Conservation (phyloP, 2,329 filamentous ascomycete genomes). For the Venturia pyrina region DNA sequence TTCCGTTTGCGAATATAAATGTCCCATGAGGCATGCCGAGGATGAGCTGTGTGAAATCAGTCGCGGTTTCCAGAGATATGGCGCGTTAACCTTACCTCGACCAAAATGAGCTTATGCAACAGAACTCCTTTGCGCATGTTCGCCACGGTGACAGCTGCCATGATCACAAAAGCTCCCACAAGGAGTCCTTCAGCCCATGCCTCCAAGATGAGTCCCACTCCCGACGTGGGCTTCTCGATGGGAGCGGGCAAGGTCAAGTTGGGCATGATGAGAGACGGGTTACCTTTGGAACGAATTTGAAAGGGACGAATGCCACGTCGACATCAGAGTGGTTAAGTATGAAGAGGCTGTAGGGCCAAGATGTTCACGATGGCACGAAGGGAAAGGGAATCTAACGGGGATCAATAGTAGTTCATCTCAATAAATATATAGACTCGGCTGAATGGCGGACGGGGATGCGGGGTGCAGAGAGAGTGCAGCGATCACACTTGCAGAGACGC, state of each 20-base stretch:
- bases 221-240: background rate
- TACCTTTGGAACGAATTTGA: background rate
- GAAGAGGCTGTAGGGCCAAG: background rate
- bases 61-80: background rate
- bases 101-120: conserved; percentile 41
- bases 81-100: conserved; percentile 26
- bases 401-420: background rate
- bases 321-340: background rate
- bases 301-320: background rate
- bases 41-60: conserved; percentile 27
- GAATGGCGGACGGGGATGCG: background rate
- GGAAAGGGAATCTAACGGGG: background rate
- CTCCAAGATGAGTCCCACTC: conserved; percentile 23
- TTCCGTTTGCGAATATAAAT: conserved; percentile 47
- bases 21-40: conserved; percentile 48
- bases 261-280: background rate
- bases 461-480: background rate
- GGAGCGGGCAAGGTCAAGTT: background rate
- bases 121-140: conserved; percentile 39
- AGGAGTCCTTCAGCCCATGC: conserved; percentile 31
- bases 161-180: conserved; percentile 21
- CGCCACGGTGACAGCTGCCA: conserved; percentile 37
- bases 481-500: background rate
- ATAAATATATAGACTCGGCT: background rate
- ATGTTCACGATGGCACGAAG: background rate